A percentile compares a stretch with the other conserved stretches of the same genome.
Conservation (phyloP, 1,139 yeast genomes). For the Pichia sp. region DNA sequence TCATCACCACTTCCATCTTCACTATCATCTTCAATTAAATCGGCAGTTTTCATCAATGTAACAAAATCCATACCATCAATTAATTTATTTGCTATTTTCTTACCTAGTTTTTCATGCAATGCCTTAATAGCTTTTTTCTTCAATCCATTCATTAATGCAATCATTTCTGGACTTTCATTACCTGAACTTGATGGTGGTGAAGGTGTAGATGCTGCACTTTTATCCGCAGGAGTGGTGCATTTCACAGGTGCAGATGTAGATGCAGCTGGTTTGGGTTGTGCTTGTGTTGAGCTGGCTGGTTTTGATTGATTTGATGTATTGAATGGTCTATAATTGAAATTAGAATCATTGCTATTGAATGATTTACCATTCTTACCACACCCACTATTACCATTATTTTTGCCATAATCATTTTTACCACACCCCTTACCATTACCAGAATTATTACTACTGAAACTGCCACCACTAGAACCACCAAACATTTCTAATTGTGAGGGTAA, state of each 20-base stretch:
- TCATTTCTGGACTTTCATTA: conserved; percentile 2
- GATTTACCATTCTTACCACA: not conserved
- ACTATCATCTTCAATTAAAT: not conserved
- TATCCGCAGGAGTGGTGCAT: not conserved
- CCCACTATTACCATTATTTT: not conserved
- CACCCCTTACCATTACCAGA: not conserved
- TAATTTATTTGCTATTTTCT: conserved; percentile 1
- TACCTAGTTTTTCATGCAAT: conserved; percentile 6
- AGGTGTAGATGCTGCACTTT: not conserved
- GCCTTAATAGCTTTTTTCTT: conserved; percentile 4
- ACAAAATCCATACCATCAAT: conserved; percentile 5
- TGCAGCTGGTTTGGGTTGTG: not conserved
- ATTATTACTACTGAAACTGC: not conserved
- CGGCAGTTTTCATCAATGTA: conserved; percentile 3
- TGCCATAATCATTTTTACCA: not conserved
- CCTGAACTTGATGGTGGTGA: not conserved
- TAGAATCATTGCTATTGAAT: not conserved
- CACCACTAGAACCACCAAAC: not conserved
- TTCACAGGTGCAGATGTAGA: not conserved
- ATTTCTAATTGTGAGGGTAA: conserved; percentile 3
- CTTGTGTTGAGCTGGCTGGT: not conserved
- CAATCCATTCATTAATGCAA: conserved; percentile 1
- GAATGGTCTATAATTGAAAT: conserved; percentile 5
- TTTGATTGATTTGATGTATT: not conserved
- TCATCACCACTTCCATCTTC: not conserved